Evolutionary conservation across 2,329 filamentous ascomycete genomes (phyloP).

Genomic region (Alternaria metachromatica): DNA sequence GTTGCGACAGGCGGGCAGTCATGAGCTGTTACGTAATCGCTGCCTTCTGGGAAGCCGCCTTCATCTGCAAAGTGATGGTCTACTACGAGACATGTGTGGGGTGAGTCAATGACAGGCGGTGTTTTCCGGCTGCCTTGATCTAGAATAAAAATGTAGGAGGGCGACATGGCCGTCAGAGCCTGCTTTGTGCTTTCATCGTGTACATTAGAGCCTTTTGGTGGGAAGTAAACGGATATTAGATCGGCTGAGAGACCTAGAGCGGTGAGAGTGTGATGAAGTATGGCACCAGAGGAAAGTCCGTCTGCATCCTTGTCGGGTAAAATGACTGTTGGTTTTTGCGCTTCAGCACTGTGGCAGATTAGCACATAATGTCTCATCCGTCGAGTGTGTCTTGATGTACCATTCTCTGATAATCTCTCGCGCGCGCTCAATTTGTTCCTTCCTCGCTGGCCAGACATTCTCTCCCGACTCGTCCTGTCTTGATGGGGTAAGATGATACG

Average conservation of each 20-base stretch:
- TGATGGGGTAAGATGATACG: conserved; percentile 40
- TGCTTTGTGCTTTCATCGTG: conserved; percentile 61
- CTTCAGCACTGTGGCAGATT: conserved; percentile 53
- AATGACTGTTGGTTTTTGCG: conserved; percentile 63
- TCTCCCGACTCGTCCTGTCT: conserved; percentile 49
- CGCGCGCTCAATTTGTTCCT: conserved; percentile 61
- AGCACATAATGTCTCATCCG: not conserved
- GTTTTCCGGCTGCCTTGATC: conserved; percentile 68
- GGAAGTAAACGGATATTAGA: conserved; percentile 64
- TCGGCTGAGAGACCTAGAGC: conserved; percentile 62
- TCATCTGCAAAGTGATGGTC: conserved; percentile 67
- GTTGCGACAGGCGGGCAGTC: conserved; percentile 70
- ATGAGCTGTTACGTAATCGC: conserved; percentile 67
- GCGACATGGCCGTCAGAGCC: conserved; percentile 58
- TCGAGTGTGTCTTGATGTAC: conserved; percentile 41
- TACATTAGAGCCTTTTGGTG: conserved; percentile 66
- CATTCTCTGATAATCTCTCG: conserved; percentile 65
- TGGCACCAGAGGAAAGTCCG: conserved; percentile 69
- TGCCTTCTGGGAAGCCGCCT: conserved; percentile 64
- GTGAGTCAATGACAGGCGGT: conserved; percentile 59
- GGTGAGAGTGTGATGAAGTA: conserved; percentile 65
- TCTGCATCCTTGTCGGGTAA: conserved; percentile 75
- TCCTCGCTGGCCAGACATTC: conserved; percentile 68
- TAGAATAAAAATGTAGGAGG: conserved; percentile 67
- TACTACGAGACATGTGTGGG: conserved; percentile 64